Evolutionary conservation across 192 early-diverging fungal species (phyloP).

Genomic region (Linnemannia elongata): DNA sequence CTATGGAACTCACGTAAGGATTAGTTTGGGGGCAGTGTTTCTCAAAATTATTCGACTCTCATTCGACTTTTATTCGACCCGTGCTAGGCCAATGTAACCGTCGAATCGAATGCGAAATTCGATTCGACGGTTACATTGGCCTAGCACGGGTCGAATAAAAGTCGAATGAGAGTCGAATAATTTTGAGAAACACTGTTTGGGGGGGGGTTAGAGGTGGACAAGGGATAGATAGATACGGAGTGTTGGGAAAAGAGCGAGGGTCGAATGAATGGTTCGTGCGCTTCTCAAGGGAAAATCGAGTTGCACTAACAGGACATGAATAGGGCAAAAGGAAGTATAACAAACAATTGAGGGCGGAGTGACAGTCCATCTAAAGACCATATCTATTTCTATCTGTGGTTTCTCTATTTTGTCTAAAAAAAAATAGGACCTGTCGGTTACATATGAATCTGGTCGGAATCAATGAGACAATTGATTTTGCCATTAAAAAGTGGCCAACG

Average conservation of each 20-base stretch:
- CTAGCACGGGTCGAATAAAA: no score
- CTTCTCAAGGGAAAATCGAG: no score
- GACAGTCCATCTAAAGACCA: slow-evolving; percentile 5
- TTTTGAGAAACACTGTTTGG: no score
- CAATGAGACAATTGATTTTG: slow-evolving; percentile 64
- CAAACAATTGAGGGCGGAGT: neutral
- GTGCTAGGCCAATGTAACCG: no score
- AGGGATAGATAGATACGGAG: neutral
- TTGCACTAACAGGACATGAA: no score
- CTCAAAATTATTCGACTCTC: no score
- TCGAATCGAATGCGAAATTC: no score
- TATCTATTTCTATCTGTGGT: neutral
- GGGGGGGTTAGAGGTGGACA: neutral
- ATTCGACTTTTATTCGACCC: no score
- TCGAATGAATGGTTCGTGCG: neutral
- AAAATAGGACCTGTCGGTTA: slow-evolving; percentile 70
- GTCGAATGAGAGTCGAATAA: no score
- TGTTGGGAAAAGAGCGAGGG: neutral
- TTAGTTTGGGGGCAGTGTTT: no score
- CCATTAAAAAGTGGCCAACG: slow-evolving; percentile 65
- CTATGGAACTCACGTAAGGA: slow-evolving; percentile 73
- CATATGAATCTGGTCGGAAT: slow-evolving; percentile 82
- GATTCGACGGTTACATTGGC: no score
- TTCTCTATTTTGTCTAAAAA: neutral
- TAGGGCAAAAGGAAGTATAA: neutral